Conservation (phyloP, 306 rosid genomes). For the Prunus campanulata region DNA sequence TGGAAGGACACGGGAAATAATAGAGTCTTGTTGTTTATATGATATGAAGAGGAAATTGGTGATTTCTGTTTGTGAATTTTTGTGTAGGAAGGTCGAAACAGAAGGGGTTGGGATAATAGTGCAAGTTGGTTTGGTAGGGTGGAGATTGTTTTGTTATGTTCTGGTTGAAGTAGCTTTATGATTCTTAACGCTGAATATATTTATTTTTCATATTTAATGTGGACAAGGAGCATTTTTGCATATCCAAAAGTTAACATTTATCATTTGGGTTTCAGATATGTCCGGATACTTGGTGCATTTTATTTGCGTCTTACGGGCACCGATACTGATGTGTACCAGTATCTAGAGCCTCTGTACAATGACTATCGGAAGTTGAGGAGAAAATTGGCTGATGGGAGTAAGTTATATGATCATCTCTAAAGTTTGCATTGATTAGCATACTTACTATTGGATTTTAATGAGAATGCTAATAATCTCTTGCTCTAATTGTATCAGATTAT, state of each 20-base stretch:
- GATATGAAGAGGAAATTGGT: neutral
- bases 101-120: neutral
- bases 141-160: neutral
- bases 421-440: neutral
- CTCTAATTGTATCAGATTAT: constrained; percentile 50
- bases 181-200: neutral
- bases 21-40: neutral
- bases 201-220: neutral
- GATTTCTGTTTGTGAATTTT: neutral
- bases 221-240: neutral
- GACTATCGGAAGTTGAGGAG: constrained; percentile 77
- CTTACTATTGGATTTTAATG: neutral
- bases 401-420: constrained; percentile 16
- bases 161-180: neutral
- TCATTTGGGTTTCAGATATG: constrained; percentile 51
- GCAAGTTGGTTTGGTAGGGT: neutral
- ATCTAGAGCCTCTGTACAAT: constrained; percentile 86
- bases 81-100: neutral
- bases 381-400: constrained; percentile 78
- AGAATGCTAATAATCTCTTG: constrained; percentile 5
- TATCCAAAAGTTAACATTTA: neutral
- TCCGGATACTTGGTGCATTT: constrained; percentile 89
- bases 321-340: constrained; percentile 78
- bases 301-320: constrained; percentile 89
- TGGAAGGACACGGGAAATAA: neutral